Base-by-base conservation (phyloP, 495 filamentous ascomycete genomes). In the Penicillium samsonianum region DNA sequence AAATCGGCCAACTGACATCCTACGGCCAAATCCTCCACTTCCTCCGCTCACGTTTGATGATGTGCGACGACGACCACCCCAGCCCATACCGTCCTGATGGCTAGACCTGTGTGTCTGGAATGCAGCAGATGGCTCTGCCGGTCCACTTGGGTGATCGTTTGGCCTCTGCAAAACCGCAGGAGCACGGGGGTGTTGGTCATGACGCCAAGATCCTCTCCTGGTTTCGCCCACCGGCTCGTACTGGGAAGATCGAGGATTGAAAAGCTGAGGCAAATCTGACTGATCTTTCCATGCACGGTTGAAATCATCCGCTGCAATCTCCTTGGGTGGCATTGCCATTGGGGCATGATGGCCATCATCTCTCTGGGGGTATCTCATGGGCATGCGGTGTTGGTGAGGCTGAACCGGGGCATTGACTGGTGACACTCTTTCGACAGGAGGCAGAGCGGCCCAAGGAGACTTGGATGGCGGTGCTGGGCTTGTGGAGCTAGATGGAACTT, bases 21-120 rank as follows among this genome's bases (percentile, higher is more conserved):
- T 78, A 57, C 83, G 78, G 52, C 80, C 81, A 65, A 83, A 83
- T 45, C 80, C 82, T 42, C 88, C 89, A 71, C 92, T 97, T 55
- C 90, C 91, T 30, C 92, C 93, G 68, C 93, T 97, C 28, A 96
- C 89, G 65, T 92, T 96, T 2, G 93, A 96, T n/a, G 93, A 97
- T 49, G 88, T 87, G 44, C 95, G 87, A 44, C 91, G 85, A 54
- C 92, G 85, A 26, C 28, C 28, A 3, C 80, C 83, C 80, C 90
- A 96, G 5, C 85, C 79, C 14, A 67, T 67, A 16, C 77, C 82
- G 56, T 92, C 89, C 49, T 86, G 86, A 33, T 82, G 82, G 61
- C 80, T 85, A 12, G 82, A 82, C 44, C 91, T 82, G 57, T 86
- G 84, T 9, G 88, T 91, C 64, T 96, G 93, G 64, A 96, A 96